phyloP scores from a whole-genome alignment of 1,284 basidiomycete species.

The Malassezia arunalokei region DNA sequence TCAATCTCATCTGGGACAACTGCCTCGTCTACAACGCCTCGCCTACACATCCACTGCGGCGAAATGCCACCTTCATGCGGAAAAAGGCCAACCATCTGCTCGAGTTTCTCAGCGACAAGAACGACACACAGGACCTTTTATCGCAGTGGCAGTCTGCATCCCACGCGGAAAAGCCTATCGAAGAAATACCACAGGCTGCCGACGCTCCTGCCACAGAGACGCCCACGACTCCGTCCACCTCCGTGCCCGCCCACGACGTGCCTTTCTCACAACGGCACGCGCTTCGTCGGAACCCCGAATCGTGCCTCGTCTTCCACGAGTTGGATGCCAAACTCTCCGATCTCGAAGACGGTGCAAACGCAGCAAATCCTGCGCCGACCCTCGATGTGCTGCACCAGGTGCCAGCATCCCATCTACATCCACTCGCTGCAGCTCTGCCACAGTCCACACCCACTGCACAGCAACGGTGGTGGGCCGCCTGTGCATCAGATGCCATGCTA shows the following conservation, averaged over 20 bases:
- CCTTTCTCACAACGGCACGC: conserved; percentile 52
- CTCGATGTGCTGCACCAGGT: not conserved
- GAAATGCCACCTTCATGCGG: conserved; percentile 38
- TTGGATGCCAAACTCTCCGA: conserved; percentile 18
- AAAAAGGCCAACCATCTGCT: conserved; percentile 54
- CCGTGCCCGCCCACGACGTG: not conserved
- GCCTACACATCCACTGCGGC: conserved; percentile 49
- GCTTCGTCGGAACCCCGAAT: conserved; percentile 62
- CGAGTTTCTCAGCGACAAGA: conserved; percentile 73
- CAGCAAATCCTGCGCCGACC: not conserved
- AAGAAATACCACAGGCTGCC: not conserved
- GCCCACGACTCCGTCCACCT: not conserved
- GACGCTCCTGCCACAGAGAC: not conserved
- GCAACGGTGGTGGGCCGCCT: conserved; percentile 27
- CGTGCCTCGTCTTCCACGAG: conserved; percentile 52
- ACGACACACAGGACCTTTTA: conserved; percentile 51
- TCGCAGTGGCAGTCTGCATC: conserved; percentile 28
- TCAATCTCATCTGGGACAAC: conserved; percentile 93
- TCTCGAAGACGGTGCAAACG: not conserved
- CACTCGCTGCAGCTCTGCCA: conserved; percentile 5
- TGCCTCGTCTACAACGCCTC: conserved; percentile 82
- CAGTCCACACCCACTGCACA: not conserved
- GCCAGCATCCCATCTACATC: conserved; percentile 16
- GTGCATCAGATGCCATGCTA: conserved; percentile 24
- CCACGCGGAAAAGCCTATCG: not conserved